Base-by-base conservation (phyloP, 2,329 filamentous ascomycete species). In the Pestalotiopsis sp. region DNA sequence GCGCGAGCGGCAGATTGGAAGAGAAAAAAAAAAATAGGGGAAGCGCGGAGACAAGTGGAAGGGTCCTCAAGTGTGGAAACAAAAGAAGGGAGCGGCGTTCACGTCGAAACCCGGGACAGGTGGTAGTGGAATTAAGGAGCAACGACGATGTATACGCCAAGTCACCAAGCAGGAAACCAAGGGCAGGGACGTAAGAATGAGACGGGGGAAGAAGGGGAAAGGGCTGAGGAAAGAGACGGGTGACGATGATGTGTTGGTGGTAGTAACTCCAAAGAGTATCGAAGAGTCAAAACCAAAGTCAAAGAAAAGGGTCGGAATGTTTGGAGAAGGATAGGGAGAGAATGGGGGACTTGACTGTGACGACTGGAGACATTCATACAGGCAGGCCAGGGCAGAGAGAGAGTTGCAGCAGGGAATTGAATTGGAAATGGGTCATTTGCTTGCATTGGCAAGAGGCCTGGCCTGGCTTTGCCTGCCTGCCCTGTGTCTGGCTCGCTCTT, bases 11-110 rank as follows among this genome's bases (percentile, higher is more conserved):
- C 52, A 40, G 24, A 35, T 57, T 24, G 44, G 24, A 65, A 52
- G 44, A 52, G 44, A 52, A 10, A n/a, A 64, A 64, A 22, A 38
- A 58, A 61, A 56, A 35, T 35, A 57, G 56, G 65, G 65, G 65
- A 59, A 60, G 30, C 26, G 56, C 30, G 65, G 40, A 55, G 64
- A 48, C 64, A 44, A 60, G 44, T 39, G 59, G 52, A 56, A 66
- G 44, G 56, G 52, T 66, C 67, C 67, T 66, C 44, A 52, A 55
- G 57, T 44, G 66, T 39, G 62, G 60, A 68, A 65, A 65, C 58
- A 58, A 67, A 62, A 68, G 56, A 68, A 66, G 67, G 64, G 66
- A 64, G 55, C 56, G 62, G 61, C 64, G 65, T 44, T 61, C 58
- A 30, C 60, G 44, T 58, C 52, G 26, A 39, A 52, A 66, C 22